Percentiles rank a stretch among this genome's conserved stretches.
These are phyloP conservation scores for Myriosclerotinia duriaeana DNA, from an alignment of 2,329 filamentous ascomycete species.

Conservation along the genomic window DNA sequence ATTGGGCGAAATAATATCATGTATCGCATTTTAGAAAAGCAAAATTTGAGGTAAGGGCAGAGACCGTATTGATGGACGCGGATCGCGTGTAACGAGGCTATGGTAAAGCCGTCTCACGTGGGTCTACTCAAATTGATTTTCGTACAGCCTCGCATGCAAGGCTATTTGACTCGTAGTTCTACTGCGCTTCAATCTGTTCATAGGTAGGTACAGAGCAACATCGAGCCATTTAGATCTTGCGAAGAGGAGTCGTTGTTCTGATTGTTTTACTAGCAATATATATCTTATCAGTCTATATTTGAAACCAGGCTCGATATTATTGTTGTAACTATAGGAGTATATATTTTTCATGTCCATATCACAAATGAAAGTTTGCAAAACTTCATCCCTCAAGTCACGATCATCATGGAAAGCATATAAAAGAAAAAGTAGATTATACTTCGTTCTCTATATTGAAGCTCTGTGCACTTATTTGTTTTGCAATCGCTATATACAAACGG, in stretches of 20 bases:
- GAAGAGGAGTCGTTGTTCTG: not conserved
- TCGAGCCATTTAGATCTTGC: not conserved
- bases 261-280: no score
- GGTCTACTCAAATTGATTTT: conserved; percentile 17
- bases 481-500: conserved; percentile 35
- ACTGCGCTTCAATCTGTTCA: not conserved
- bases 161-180: not conserved
- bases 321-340: not conserved
- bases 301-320: no score
- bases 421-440: conserved; percentile 8
- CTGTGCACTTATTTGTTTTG: conserved; percentile 31
- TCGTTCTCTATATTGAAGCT: conserved; percentile 23
- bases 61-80: not conserved
- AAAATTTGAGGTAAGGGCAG: conserved; percentile 4
- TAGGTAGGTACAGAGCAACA: not conserved
- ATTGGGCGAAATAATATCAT: not conserved
- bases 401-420: not conserved
- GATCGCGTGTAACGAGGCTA: conserved; percentile 26
- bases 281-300: not conserved
- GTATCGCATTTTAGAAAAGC: not conserved
- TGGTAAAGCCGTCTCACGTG: conserved; percentile 1
- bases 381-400: not conserved
- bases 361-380: not conserved
- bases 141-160: conserved; percentile 14
- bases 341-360: not conserved